Base-by-base conservation (phyloP, 331 rosid genomes). In the Malus hybrid region DNA sequence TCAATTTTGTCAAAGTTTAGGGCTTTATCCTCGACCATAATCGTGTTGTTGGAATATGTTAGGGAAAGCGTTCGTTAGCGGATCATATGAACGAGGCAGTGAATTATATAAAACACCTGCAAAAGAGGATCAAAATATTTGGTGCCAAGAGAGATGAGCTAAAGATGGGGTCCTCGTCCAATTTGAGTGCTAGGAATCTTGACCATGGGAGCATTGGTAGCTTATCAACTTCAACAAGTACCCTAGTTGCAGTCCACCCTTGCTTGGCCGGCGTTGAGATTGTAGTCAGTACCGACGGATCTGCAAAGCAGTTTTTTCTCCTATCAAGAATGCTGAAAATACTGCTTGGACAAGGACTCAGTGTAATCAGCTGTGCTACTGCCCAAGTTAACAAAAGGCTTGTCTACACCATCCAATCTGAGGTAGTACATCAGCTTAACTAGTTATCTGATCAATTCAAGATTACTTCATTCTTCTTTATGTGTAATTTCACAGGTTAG, bases 11-110 rank as follows among this genome's bases (percentile, higher is more conserved):
- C 34, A 61, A 61, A 5, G 14, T 27, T 61, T 27, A n/a, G 63
- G 64, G 64, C 28, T 10, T 57, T 57, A 57, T 57, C 28, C 64
- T 57, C 7, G 64, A 57, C 14, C 27, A 10, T 57, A 29, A 32
- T 65, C 5, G 39, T 33, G n/a, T 73, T 42, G 52, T 42, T 70
- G 54, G 63, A 6, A 28, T 60, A 16, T 69, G 55, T 66, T 60
- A 88, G 93, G 96, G 96, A 76, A 90, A 88, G 56, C 87, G 90
- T 48, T 83, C 91, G 16, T 70, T 73, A 34, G 84, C 90, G 5
- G 93, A 90, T 69, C 90, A 88, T 44, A 82, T 86, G 84, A 28
- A 80, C 73, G 93, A 76, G 60, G 90, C 93, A 13, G 83, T 83
- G 63, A 85, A 86, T 76, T 85, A 88, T 22, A 88, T 90, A 67